phyloP scores from a whole-genome alignment of 1,284 basidiomycete species.

The Ceratobasidium sp. region DNA sequence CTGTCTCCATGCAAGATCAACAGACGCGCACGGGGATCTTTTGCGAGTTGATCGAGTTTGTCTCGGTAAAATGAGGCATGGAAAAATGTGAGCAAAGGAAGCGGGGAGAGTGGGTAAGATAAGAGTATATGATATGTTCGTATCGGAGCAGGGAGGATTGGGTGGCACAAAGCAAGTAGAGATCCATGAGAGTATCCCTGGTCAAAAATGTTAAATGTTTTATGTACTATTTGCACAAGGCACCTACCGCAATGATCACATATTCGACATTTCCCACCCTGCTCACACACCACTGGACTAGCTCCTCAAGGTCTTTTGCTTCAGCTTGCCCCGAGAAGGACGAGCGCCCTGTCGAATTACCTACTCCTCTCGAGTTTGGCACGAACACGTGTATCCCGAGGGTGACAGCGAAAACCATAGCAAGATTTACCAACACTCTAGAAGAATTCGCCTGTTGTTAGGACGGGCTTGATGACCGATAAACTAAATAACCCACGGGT shows the following conservation, averaged over 20 bases:
- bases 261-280: slow-evolving; percentile 56
- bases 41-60: slow-evolving; percentile 59
- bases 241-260: slow-evolving; percentile 62
- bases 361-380: slow-evolving; percentile 80
- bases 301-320: slow-evolving; percentile 66
- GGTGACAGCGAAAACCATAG: slow-evolving; percentile 47
- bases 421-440: slow-evolving; percentile 51
- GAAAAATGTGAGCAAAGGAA: slow-evolving; percentile 72
- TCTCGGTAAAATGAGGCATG: slow-evolving; percentile 60
- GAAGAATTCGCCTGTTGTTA: slow-evolving; percentile 48
- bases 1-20: slow-evolving; percentile 69
- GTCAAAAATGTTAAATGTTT: not conserved
- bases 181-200: slow-evolving; percentile 85
- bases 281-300: slow-evolving; percentile 65
- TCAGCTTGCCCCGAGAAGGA: slow-evolving; percentile 74
- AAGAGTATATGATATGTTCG: slow-evolving; percentile 71
- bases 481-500: slow-evolving; percentile 62
- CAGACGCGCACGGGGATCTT: slow-evolving; percentile 57
- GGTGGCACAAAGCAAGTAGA: slow-evolving; percentile 70
- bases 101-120: slow-evolving; percentile 77
- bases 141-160: slow-evolving; percentile 57
- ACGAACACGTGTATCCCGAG: slow-evolving; percentile 65
- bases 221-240: not conserved
- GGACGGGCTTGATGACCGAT: slow-evolving; percentile 22
- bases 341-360: slow-evolving; percentile 69